Conservation (phyloP, 1,139 yeast species). For the Protomyces macrosporus region DNA sequence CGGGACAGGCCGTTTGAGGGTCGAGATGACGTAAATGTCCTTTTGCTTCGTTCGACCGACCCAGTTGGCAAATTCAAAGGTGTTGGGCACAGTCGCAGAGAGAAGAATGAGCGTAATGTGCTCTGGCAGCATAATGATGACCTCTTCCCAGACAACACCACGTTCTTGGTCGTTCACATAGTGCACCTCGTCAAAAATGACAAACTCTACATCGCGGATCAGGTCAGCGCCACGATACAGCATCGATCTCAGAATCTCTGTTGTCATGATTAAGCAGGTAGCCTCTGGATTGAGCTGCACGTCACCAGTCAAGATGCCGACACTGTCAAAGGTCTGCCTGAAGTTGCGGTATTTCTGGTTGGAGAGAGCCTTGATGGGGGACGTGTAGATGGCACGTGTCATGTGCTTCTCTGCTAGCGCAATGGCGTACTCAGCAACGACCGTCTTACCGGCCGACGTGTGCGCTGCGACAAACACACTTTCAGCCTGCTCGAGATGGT, state of each 20-base stretch:
- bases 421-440: conserved; percentile 88
- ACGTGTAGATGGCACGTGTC: conserved; percentile 87
- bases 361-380: conserved; percentile 87
- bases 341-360: conserved; percentile 93
- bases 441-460: conserved; percentile 90
- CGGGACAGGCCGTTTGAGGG: conserved; percentile 95
- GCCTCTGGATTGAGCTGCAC: conserved; percentile 98
- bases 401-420: conserved; percentile 86
- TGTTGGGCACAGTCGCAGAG: conserved; percentile 96
- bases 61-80: conserved; percentile 98
- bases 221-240: conserved; percentile 92
- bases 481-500: conserved; percentile 93
- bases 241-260: conserved; percentile 93
- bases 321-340: conserved; percentile 79
- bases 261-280: conserved; percentile 93
- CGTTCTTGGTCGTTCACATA: conserved; percentile 92
- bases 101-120: conserved; percentile 82
- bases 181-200: conserved; percentile 95
- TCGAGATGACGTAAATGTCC: conserved; percentile 90
- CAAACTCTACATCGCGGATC: conserved; percentile 94
- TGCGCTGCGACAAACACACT: conserved; percentile 98
- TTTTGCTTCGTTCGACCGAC: conserved; percentile 94
- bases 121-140: conserved; percentile 91
- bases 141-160: conserved; percentile 99
- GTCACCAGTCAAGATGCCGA: conserved; percentile 96